Conservation (phyloP, 371 early-diverging fungal genomes). For the Rhizomucor miehei region DNA sequence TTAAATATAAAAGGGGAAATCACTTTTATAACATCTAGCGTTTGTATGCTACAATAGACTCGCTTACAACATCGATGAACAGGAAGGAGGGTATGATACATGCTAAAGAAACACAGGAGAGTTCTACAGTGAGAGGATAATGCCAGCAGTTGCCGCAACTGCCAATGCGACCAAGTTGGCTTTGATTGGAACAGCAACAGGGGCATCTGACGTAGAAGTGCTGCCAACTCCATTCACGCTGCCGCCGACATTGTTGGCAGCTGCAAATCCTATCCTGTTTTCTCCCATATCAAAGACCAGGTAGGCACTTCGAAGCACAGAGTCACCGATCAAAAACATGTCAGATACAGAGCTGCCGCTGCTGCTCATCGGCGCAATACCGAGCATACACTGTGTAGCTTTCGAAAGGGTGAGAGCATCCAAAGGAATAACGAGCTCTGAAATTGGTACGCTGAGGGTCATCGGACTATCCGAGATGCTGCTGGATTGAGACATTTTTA, state of each 20-base stretch:
- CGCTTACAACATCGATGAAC: no score
- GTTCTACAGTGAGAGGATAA: not conserved
- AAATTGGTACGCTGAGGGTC: constrained; percentile 25
- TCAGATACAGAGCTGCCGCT: constrained; percentile 9
- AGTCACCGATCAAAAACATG: constrained; percentile 35
- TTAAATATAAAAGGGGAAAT: no score
- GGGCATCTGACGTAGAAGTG: not conserved
- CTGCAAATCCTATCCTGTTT: constrained; percentile 36
- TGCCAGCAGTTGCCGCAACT: not conserved
- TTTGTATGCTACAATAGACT: no score
- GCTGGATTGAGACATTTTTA: constrained; percentile 3
- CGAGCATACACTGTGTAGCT: constrained; percentile 36
- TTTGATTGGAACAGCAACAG: no score
- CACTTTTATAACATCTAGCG: no score
- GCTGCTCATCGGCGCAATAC: constrained; percentile 29
- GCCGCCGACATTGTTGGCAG: constrained; percentile 24
- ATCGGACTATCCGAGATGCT: constrained; percentile 12
- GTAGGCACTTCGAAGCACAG: constrained; percentile 34
- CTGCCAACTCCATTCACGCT: constrained; percentile 21
- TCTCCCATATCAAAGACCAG: constrained; percentile 41
- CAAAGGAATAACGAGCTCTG: constrained; percentile 36
- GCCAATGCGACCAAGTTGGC: no score
- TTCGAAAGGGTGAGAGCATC: constrained; percentile 12
- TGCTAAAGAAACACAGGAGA: no score
- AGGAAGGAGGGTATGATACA: no score